phyloP scores from a whole-genome alignment of 352 stramenopile species.

The Pythium apleroticum region DNA sequence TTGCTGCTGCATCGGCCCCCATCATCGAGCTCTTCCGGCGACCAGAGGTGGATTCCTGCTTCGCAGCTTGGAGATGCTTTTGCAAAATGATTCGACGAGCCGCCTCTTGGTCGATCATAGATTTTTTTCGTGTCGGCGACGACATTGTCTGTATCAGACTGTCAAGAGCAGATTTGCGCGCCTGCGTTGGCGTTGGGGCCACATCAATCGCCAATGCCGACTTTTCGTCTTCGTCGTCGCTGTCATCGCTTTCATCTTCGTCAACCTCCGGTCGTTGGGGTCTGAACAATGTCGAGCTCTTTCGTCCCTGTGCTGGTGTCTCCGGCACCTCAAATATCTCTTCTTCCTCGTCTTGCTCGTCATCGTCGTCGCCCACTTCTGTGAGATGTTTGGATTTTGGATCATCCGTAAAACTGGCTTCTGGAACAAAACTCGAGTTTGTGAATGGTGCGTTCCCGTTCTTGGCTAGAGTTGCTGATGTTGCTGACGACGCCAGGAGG shows the following conservation, averaged over 20 bases:
- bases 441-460: constrained; percentile 20
- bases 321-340: background rate
- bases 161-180: constrained; percentile 49
- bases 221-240: constrained; percentile 3
- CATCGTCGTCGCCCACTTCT: background rate
- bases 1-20: constrained; percentile 19
- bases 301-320: background rate
- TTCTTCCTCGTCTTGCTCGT: constrained; percentile 18
- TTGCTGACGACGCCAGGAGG: constrained; percentile 15
- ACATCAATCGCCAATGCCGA: background rate
- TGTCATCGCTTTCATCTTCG: constrained; percentile 10
- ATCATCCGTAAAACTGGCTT: constrained; percentile 18
- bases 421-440: constrained; percentile 30
- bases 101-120: constrained; percentile 37
- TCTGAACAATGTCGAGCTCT: background rate
- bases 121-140: constrained; percentile 34
- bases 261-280: constrained; percentile 8
- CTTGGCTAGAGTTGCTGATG: constrained; percentile 17
- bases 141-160: constrained; percentile 35
- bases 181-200: constrained; percentile 11
- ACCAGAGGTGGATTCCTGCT: background rate
- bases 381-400: background rate
- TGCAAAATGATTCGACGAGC: constrained; percentile 45
- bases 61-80: constrained; percentile 41
- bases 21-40: background rate